Percentiles rank a stretch among this genome's conserved stretches.
phyloP scores from a whole-genome alignment of 2,329 filamentous ascomycete species.

The Spiromastix sp. region DNA sequence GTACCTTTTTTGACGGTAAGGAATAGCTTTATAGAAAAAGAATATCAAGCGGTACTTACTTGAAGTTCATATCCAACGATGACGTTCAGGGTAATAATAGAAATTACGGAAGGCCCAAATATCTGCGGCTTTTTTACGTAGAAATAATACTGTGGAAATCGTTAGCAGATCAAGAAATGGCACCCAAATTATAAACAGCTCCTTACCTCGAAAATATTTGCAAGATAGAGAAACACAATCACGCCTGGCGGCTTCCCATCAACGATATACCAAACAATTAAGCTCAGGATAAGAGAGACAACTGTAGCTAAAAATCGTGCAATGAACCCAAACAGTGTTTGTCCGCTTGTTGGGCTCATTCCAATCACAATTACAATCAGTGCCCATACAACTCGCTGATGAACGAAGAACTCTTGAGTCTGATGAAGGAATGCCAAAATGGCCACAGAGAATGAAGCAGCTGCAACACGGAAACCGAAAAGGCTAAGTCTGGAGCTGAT shows the following conservation, averaged over 20 bases:
- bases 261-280: slow-evolving; percentile 63
- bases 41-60: slow-evolving; percentile 1
- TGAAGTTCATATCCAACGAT: slow-evolving; percentile 68
- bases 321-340: slow-evolving; percentile 59
- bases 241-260: slow-evolving; percentile 51
- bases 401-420: slow-evolving; percentile 56
- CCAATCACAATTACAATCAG: slow-evolving; percentile 64
- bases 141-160: slow-evolving; percentile 54
- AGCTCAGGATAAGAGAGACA: slow-evolving; percentile 50
- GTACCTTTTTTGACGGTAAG: slow-evolving; percentile 29
- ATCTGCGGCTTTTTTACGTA: slow-evolving; percentile 57
- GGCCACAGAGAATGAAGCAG: slow-evolving; percentile 59
- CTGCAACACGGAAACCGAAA: slow-evolving; percentile 61
- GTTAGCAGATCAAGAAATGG: no score
- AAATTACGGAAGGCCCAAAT: slow-evolving; percentile 49
- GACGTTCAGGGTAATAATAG: slow-evolving; percentile 48
- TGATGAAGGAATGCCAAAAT: slow-evolving; percentile 55
- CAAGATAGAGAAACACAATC: slow-evolving; percentile 59
- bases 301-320: slow-evolving; percentile 54
- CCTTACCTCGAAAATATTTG: slow-evolving; percentile 44
- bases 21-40: no score
- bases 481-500: slow-evolving; percentile 53
- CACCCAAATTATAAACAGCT: no score
- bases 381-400: slow-evolving; percentile 62
- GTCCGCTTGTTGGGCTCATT: slow-evolving; percentile 57